Evolutionary conservation across 768 basidiomycete species (phyloP).

Genomic region (Pulveroboletus sp.): DNA sequence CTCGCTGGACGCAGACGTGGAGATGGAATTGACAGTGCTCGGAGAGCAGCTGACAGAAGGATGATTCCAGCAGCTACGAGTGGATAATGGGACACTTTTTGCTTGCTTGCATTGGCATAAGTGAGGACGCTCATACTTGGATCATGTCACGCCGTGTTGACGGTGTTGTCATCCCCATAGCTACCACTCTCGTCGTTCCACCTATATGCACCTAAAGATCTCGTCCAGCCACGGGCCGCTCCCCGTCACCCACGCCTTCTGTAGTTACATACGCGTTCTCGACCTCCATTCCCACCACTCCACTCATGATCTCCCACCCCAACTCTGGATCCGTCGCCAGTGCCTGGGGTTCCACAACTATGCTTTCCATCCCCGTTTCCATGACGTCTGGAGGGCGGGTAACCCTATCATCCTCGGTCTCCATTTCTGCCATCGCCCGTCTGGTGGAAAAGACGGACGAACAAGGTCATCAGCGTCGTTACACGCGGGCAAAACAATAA

Average conservation of each 20-base stretch:
- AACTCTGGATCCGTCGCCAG: not conserved
- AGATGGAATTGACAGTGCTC: not conserved
- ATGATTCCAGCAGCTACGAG: too few relatives aligned
- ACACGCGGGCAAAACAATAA: too few relatives aligned
- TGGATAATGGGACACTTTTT: too few relatives aligned
- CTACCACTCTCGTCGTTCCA: not conserved
- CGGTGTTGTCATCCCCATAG: not conserved
- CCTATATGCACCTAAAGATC: constrained; percentile 7
- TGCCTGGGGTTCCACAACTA: not conserved
- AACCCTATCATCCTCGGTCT: constrained; percentile 30
- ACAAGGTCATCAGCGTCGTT: not conserved
- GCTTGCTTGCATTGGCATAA: too few relatives aligned
- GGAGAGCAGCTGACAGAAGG: too few relatives aligned
- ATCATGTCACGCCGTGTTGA: too few relatives aligned
- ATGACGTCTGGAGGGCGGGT: not conserved
- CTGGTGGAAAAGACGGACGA: constrained; percentile 27
- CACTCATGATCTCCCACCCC: not conserved
- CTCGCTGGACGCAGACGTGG: not conserved
- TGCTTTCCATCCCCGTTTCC: constrained; percentile 8
- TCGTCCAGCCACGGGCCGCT: constrained; percentile 4
- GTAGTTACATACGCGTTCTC: not conserved
- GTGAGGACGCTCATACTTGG: too few relatives aligned
- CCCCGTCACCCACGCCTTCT: not conserved
- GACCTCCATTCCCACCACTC: not conserved
- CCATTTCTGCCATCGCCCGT: constrained; percentile 45